Evolutionary conservation across 495 filamentous ascomycete genomes (phyloP).

Genomic region (Corynascus novoguineensis): DNA sequence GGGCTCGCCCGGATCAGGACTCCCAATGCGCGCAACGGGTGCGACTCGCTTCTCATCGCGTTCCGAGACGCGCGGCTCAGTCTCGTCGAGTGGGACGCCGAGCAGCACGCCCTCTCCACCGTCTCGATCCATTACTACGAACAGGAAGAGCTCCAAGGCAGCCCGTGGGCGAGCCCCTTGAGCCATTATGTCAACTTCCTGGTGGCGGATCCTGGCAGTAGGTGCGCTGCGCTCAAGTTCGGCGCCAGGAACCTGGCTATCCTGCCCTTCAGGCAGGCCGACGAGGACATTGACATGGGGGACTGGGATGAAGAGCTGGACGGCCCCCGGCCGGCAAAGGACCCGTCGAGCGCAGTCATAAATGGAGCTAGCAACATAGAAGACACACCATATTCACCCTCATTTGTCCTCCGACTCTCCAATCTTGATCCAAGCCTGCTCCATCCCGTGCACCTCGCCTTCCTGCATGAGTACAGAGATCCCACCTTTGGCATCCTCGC

Average conservation of each 20-base stretch:
- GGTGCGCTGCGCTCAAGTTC: conserved; percentile 92
- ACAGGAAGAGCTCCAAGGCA: conserved; percentile 73
- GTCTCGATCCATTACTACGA: conserved; percentile 98
- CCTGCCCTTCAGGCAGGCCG: conserved; percentile 83
- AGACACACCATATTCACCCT: conserved; percentile 78
- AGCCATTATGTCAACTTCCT: conserved; percentile 69
- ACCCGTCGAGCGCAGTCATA: conserved; percentile 37
- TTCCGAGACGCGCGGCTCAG: conserved; percentile 88
- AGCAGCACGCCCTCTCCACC: conserved; percentile 68
- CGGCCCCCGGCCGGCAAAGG: conserved; percentile 46
- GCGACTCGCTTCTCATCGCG: conserved; percentile 75
- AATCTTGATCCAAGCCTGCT: conserved; percentile 79
- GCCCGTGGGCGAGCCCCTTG: conserved; percentile 67
- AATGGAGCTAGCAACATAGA: conserved; percentile 53
- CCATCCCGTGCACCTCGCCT: conserved; percentile 85
- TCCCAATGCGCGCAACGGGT: conserved; percentile 65
- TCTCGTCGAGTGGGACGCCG: conserved; percentile 90
- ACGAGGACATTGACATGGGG: conserved; percentile 82
- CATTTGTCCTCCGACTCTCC: conserved; percentile 82
- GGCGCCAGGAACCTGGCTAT: conserved; percentile 84
- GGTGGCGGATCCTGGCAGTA: conserved; percentile 81
- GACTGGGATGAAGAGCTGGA: conserved; percentile 80
- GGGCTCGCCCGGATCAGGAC: conserved; percentile 72
- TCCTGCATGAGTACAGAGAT: conserved; percentile 94
- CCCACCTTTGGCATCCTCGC: conserved; percentile 95